Evolutionary conservation across 441 rosid genomes (phyloP).

Genomic region (Erodium chrysanthum): DNA sequence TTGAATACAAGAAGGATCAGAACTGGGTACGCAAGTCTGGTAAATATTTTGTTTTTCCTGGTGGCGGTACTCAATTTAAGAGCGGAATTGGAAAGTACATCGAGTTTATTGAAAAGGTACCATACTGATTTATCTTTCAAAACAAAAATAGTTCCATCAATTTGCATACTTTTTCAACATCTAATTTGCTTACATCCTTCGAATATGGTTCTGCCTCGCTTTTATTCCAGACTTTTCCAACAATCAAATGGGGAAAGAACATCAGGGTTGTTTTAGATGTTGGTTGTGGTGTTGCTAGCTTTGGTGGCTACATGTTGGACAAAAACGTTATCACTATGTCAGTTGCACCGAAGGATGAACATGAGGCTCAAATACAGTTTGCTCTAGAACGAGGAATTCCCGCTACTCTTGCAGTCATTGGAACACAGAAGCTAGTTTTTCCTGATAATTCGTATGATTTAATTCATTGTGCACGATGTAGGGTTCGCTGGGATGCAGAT

Average conservation of each 20-base stretch:
- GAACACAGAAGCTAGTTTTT: conserved; percentile 60
- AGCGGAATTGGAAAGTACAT: conserved; percentile 58
- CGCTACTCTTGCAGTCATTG: conserved; percentile 75
- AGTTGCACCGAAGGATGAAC: conserved; percentile 91
- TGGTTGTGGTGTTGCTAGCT: conserved; percentile 92
- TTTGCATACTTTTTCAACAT: not conserved
- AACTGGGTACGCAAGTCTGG: conserved; percentile 66
- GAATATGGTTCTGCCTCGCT: not conserved
- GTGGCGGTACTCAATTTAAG: conserved; percentile 91
- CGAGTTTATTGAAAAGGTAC: conserved; percentile 51
- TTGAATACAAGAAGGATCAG: conserved; percentile 86
- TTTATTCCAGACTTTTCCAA: conserved; percentile 43
- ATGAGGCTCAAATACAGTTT: conserved; percentile 94
- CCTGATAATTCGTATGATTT: conserved; percentile 63
- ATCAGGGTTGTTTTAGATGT: conserved; percentile 70
- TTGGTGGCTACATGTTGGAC: conserved; percentile 76
- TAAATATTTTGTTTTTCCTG: conserved; percentile 64
- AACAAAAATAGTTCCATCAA: not conserved
- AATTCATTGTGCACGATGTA: conserved; percentile 88
- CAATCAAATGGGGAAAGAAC: conserved; percentile 58
- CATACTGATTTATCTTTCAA: not conserved
- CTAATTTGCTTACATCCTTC: not conserved
- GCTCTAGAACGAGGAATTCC: conserved; percentile 90
- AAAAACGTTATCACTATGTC: conserved; percentile 79
- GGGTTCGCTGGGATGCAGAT: conserved; percentile 86